These are phyloP conservation scores for Starmera quercuum DNA, from an alignment of 805 yeast species.

Conservation along the genomic window DNA sequence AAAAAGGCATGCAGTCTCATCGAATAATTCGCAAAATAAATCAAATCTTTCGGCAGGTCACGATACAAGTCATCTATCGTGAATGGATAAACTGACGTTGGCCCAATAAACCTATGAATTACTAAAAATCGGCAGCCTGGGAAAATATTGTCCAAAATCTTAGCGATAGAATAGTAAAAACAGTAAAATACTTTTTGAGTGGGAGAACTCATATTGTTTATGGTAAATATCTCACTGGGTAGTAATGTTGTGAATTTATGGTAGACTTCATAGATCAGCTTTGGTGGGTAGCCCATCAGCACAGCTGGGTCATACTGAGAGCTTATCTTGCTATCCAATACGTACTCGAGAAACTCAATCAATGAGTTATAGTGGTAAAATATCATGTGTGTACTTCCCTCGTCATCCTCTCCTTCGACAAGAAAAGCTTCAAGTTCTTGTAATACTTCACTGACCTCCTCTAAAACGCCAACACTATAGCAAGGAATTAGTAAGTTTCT, in stretches of 20 bases:
- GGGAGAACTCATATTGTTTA: slow-evolving; percentile 4
- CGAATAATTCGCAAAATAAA: slow-evolving; percentile 9
- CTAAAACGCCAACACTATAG: slow-evolving; percentile 9
- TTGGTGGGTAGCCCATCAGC: slow-evolving; percentile 12
- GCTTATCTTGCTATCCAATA: slow-evolving; percentile 1
- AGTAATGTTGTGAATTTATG: slow-evolving; percentile 9
- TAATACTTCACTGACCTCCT: slow-evolving; percentile 11
- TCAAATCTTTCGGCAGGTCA: slow-evolving; percentile 5
- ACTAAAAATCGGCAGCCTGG: slow-evolving; percentile 16
- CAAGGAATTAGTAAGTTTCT: slow-evolving; percentile 12
- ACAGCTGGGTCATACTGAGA: slow-evolving; percentile 1
- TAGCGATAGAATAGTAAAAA: slow-evolving; percentile 6
- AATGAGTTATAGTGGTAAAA: slow-evolving; percentile 4
- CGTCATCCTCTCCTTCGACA: slow-evolving; percentile 4
- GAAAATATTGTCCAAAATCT: slow-evolving; percentile 16
- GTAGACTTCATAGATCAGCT: slow-evolving; percentile 7
- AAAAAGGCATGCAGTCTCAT: slow-evolving; percentile 13
- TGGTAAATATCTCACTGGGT: slow-evolving; percentile 13
- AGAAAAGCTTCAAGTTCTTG: slow-evolving; percentile 6
- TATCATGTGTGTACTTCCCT: too few species aligned
- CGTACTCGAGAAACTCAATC: slow-evolving; percentile 4
- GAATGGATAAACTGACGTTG: slow-evolving; percentile 14
- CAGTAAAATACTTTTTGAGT: slow-evolving; percentile 13
- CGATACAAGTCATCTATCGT: slow-evolving; percentile 3
- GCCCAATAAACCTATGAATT: slow-evolving; percentile 17